Evolutionary conservation across 2,329 filamentous ascomycete species (phyloP), one percentile per base, ranked within the genome.

Genomic region (Nothopassalora personata): DNA sequence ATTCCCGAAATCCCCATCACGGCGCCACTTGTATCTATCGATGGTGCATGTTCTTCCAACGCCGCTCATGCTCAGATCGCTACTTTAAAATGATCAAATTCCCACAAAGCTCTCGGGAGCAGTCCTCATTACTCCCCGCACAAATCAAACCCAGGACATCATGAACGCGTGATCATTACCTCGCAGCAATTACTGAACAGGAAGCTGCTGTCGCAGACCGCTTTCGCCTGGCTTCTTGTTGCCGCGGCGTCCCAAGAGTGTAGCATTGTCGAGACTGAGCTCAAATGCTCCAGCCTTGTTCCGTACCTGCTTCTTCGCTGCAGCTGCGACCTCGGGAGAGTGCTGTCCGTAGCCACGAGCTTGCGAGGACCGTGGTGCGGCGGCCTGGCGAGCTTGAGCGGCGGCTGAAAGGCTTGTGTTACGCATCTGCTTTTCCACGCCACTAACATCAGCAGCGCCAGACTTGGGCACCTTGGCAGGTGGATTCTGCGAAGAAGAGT

Each of bases 201-300:
- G 59, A 57, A 66, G 64, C 53, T 78, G 70, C 61, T 79, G 73
- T 63, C 80, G 70, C 67, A 82, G 64, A 4, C 74, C 73, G 65
- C 79, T 81, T 0, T 74, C 74, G 56, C 73, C 74, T n/a, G 49
- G 34, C 10, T 61, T 64, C 71, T 79, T 80, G 73, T 81, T 83
- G 30, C 79, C 79, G 64, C 85, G 78, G 67, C 92, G 85, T 33
- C 92, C 92, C 4, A 99, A 79, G 54, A 99, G 76, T 1, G 92
- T 97, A 1, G 94, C 90, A 57, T 94, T 94, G 65, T 96, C 91
- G 39, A 99, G 78, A 70, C 86, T 97, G 50, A 99, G 82, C 75
- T 99, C 94, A 66, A 99, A 99, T 0, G 89, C 86, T 33, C 90
- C 91, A 10, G 69, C 66, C 74, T 87, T 89, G 66, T 89, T 85